Evolutionary conservation across 1,139 yeast genomes (phyloP).

Genomic region (Diutina mesorugosa): DNA sequence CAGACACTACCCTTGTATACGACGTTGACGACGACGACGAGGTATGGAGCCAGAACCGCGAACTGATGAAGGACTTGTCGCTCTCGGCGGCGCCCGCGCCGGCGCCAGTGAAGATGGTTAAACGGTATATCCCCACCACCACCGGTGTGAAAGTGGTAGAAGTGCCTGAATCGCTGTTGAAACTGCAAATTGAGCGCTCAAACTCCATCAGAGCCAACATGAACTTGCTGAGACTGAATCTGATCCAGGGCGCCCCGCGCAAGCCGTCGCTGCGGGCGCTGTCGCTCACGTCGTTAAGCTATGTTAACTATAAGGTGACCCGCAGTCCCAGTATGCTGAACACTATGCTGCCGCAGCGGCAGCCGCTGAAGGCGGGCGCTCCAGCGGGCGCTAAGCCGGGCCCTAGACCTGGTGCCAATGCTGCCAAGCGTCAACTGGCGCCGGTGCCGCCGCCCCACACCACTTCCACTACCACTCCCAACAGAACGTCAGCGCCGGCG

Average conservation of each 20-base stretch:
- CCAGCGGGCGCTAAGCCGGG: neutral
- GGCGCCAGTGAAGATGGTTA: constrained; percentile 25
- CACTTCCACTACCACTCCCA: neutral
- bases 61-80: neutral
- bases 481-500: no score
- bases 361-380: neutral
- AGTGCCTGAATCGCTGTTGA: constrained; percentile 27
- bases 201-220: constrained; percentile 27
- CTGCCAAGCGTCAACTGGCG: neutral
- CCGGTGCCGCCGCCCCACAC: neutral
- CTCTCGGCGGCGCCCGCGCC: neutral
- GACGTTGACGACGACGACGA: neutral
- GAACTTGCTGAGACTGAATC: constrained; percentile 15
- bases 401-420: neutral
- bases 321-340: neutral
- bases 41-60: neutral
- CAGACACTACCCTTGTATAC: neutral
- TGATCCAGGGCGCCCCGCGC: constrained; percentile 4
- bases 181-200: constrained; percentile 26
- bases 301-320: neutral
- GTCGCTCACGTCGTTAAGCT: neutral
- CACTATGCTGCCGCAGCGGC: neutral
- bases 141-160: constrained; percentile 35
- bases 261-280: constrained; percentile 1
- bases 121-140: constrained; percentile 35